Evolutionary conservation across 139 green algal genomes (phyloP).

Genomic region (Auxenochlorella protothecoides): DNA sequence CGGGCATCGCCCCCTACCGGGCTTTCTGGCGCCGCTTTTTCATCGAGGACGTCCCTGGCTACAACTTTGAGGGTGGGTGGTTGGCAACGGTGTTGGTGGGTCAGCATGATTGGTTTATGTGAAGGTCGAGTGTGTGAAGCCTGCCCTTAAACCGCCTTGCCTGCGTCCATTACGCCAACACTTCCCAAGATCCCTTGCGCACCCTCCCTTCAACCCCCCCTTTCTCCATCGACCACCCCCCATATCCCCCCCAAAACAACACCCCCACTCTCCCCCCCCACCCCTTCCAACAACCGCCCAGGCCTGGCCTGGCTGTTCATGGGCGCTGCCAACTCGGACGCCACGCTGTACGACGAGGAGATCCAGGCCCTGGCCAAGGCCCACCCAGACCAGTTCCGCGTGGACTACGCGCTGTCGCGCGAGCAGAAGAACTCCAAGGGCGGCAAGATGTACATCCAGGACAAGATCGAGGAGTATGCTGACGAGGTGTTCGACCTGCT

Average conservation of each 20-base stretch:
- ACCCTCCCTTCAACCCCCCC: no score
- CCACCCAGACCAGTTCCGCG: constrained; percentile 85
- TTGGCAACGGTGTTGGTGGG: no score
- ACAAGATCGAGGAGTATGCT: constrained; percentile 95
- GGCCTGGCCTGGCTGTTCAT: constrained; percentile 99
- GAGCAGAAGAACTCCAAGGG: constrained; percentile 23
- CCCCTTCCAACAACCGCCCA: not conserved
- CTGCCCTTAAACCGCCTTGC: no score
- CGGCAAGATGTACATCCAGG: constrained; percentile 69
- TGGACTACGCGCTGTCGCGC: constrained; percentile 90
- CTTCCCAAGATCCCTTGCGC: no score
- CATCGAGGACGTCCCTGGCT: constrained; percentile 87
- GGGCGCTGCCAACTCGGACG: constrained; percentile 94
- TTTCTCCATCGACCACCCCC: no score
- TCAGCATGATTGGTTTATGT: no score
- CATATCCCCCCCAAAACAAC: no score
- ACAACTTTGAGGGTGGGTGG: constrained; percentile 37
- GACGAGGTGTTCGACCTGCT: constrained; percentile 97
- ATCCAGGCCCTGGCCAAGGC: constrained; percentile 41
- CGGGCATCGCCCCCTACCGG: constrained; percentile 96
- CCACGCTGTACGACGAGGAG: constrained; percentile 96
- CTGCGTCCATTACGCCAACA: no score
- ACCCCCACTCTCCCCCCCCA: no score
- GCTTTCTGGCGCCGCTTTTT: constrained; percentile 89
- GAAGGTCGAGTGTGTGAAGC: no score